phyloP scores from a whole-genome alignment of 768 basidiomycete genomes.

The Zangia roseola region DNA sequence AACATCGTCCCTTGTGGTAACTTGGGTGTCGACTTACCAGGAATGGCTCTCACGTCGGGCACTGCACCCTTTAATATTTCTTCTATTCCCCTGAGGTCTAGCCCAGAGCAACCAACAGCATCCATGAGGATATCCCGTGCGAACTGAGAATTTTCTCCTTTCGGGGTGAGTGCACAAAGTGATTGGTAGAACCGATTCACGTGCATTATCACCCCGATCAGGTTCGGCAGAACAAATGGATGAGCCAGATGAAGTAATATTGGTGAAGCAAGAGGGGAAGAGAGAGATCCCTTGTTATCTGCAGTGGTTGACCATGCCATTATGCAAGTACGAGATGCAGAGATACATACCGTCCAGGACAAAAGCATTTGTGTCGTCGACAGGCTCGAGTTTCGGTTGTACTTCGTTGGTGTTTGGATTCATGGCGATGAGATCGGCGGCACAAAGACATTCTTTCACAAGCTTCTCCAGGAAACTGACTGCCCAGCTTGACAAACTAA shows the following conservation, averaged over 20 bases:
- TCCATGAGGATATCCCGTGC: conserved; percentile 65
- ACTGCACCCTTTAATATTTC: conserved; percentile 42
- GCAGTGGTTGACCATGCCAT: conserved; percentile 37
- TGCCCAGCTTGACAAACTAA: conserved; percentile 60
- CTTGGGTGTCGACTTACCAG: conserved; percentile 23
- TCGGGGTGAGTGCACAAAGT: conserved; percentile 51
- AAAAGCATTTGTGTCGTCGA: conserved; percentile 26
- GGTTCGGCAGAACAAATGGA: conserved; percentile 54
- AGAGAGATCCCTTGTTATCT: conserved; percentile 17
- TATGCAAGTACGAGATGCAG: conserved; percentile 34
- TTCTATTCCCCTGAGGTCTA: conserved; percentile 56
- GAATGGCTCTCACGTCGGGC: conserved; percentile 20
- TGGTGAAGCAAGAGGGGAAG: conserved; percentile 34
- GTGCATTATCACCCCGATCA: conserved; percentile 50
- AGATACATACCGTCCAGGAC: conserved; percentile 22
- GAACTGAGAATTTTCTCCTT: conserved; percentile 60
- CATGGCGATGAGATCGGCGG: conserved; percentile 25
- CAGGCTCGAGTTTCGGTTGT: conserved; percentile 27
- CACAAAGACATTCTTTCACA: conserved; percentile 50
- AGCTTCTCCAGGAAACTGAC: conserved; percentile 60
- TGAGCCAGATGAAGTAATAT: conserved; percentile 61
- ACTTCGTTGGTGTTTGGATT: conserved; percentile 10
- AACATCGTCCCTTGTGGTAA: not conserved
- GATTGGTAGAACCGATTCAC: conserved; percentile 58
- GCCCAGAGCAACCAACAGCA: conserved; percentile 59